Conservation (phyloP, 139 green algal genomes). For the Chlamydomonas sp. region DNA sequence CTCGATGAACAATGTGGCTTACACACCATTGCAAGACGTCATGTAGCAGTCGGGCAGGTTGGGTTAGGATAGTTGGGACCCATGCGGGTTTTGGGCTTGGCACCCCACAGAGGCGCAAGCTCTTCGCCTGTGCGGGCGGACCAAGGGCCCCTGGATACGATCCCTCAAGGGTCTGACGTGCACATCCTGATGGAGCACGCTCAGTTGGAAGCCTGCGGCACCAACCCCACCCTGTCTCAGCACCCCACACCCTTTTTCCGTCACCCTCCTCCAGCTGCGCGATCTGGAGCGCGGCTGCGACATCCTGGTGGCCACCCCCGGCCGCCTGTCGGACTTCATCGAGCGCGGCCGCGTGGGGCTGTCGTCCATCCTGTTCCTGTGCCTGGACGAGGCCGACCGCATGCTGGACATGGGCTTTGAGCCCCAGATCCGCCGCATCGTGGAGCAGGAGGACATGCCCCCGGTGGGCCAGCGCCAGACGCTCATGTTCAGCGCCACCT, state of each 20-base stretch:
- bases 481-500: slow-evolving; percentile 96
- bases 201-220: too few species aligned
- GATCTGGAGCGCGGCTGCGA: slow-evolving; percentile 96
- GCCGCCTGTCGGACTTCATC: slow-evolving; percentile 93
- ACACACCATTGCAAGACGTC: too few species aligned
- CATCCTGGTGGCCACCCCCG: slow-evolving; percentile 97
- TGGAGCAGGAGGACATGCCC: slow-evolving; percentile 94
- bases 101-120: too few species aligned
- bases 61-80: too few species aligned
- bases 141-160: too few species aligned
- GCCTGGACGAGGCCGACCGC: slow-evolving; percentile 95
- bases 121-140: too few species aligned
- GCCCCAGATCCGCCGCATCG: slow-evolving; percentile 90
- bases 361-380: slow-evolving; percentile 74
- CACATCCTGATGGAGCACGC: too few species aligned
- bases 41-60: too few species aligned
- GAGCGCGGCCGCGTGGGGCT: slow-evolving; percentile 90
- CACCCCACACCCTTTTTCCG: background rate
- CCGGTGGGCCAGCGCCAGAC: slow-evolving; percentile 88
- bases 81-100: too few species aligned
- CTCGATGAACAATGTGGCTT: background rate
- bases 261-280: slow-evolving; percentile 72
- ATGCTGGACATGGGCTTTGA: slow-evolving; percentile 99
- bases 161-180: too few species aligned
- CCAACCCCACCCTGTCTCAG: background rate